Percentiles rank a stretch among this genome's conserved stretches.
phyloP scores from a whole-genome alignment of 805 yeast species.

The Torulaspora quercuum region DNA sequence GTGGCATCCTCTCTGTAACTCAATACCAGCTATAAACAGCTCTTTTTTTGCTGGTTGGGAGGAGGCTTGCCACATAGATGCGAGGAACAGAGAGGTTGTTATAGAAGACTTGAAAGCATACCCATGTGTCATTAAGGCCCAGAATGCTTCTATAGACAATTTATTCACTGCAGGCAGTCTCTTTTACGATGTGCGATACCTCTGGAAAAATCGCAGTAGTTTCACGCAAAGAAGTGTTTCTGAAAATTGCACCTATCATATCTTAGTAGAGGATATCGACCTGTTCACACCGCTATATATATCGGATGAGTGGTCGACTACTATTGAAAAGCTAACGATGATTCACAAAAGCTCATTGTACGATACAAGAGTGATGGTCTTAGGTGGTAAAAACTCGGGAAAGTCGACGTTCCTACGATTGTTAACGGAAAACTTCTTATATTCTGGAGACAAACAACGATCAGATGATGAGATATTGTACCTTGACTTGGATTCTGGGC shows the following conservation, averaged over 20 bases:
- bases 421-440: slow-evolving; percentile 48
- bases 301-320: slow-evolving; percentile 23
- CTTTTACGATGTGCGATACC: slow-evolving; percentile 21
- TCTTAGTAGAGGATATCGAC: slow-evolving; percentile 15
- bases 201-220: slow-evolving; percentile 26
- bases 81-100: slow-evolving; percentile 11
- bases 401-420: slow-evolving; percentile 67
- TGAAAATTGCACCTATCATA: slow-evolving; percentile 14
- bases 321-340: slow-evolving; percentile 24
- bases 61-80: slow-evolving; percentile 18
- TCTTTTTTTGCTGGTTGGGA: slow-evolving; percentile 37
- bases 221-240: slow-evolving; percentile 4
- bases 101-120: slow-evolving; percentile 18
- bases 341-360: slow-evolving; percentile 23
- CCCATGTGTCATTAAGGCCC: slow-evolving; percentile 25
- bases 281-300: slow-evolving; percentile 19
- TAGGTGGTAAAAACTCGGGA: slow-evolving; percentile 69
- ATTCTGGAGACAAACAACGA: slow-evolving; percentile 9
- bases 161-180: slow-evolving; percentile 18
- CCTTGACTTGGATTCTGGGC: slow-evolving; percentile 86
- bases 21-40: slow-evolving; percentile 30
- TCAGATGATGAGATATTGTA: slow-evolving; percentile 41
- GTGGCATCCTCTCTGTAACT: slow-evolving; percentile 33
- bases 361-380: slow-evolving; percentile 35
- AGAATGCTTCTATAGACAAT: slow-evolving; percentile 16